Evolutionary conservation across 2,329 filamentous ascomycete species (phyloP).

Genomic region (Catunica adiposa): DNA sequence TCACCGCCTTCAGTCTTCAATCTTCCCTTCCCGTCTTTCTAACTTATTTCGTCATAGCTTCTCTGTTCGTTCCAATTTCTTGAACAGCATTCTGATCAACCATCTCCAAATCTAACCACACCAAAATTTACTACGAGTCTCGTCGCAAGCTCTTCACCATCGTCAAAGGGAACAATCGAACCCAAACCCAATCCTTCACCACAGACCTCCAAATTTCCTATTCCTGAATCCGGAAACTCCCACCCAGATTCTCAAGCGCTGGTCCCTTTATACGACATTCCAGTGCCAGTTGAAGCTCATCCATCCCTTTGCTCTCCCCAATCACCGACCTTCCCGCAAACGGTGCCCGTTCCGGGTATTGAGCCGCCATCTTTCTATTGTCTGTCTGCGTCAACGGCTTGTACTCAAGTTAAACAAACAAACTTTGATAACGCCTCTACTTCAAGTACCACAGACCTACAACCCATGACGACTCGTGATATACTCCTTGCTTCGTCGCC

Average conservation of each 20-base stretch:
- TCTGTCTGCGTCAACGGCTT: not conserved
- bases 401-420: not conserved
- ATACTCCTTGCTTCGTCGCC: not conserved
- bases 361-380: not conserved
- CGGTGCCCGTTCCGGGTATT: not conserved
- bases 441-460: not conserved
- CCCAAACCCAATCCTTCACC: too few species aligned
- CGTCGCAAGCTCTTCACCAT: too few species aligned
- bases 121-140: too few species aligned
- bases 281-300: not conserved
- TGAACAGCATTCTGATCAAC: not conserved
- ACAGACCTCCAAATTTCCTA: too few species aligned
- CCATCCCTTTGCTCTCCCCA: not conserved
- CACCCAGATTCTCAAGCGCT: not conserved
- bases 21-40: conserved; percentile 7
- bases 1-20: conserved; percentile 18
- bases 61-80: not conserved
- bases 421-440: not conserved
- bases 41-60: not conserved
- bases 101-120: too few species aligned
- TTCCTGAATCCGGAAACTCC: not conserved
- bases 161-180: too few species aligned
- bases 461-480: not conserved
- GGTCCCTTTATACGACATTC: not conserved
- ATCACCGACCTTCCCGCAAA: not conserved